Evolutionary conservation across 495 filamentous ascomycete genomes (phyloP).

Genomic region (Xylaria longipes): DNA sequence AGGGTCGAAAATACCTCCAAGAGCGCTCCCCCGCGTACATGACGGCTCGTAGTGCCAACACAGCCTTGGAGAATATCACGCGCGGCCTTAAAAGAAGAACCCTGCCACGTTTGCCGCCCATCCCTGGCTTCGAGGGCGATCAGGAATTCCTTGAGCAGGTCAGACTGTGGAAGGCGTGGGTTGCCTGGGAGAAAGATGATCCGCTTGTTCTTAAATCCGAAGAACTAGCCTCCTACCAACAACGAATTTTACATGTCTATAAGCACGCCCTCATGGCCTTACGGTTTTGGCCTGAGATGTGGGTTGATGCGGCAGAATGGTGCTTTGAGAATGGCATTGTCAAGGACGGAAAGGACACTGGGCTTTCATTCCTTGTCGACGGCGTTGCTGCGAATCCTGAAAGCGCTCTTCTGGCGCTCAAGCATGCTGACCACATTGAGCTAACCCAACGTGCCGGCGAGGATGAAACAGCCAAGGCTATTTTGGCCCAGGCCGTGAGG

Average conservation of each 20-base stretch:
- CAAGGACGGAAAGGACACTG: conserved; percentile 67
- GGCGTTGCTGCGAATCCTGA: conserved; percentile 92
- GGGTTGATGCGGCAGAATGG: conserved; percentile 94
- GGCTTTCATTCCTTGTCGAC: conserved; percentile 71
- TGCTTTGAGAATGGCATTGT: conserved; percentile 76
- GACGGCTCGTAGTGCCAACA: conserved; percentile 87
- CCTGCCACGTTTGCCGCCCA: conserved; percentile 80
- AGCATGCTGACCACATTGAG: conserved; percentile 85
- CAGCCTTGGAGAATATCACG: conserved; percentile 82
- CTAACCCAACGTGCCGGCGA: conserved; percentile 70
- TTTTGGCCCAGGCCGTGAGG: conserved; percentile 74
- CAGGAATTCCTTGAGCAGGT: conserved; percentile 84
- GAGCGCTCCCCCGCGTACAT: conserved; percentile 91
- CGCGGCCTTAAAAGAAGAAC: conserved; percentile 77
- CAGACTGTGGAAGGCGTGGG: conserved; percentile 92
- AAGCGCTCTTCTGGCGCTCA: conserved; percentile 87
- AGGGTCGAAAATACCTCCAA: conserved; percentile 92
- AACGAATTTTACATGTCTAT: conserved; percentile 85
- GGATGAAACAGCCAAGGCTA: conserved; percentile 69
- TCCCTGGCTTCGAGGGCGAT: conserved; percentile 84
- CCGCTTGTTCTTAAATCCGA: conserved; percentile 83
- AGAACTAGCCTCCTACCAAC: conserved; percentile 71
- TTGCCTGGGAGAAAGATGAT: conserved; percentile 92
- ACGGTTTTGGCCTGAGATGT: conserved; percentile 91
- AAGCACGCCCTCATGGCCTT: conserved; percentile 94